phyloP scores from a whole-genome alignment of 1,284 basidiomycete genomes.

The Uromyces viciae-fabae region DNA sequence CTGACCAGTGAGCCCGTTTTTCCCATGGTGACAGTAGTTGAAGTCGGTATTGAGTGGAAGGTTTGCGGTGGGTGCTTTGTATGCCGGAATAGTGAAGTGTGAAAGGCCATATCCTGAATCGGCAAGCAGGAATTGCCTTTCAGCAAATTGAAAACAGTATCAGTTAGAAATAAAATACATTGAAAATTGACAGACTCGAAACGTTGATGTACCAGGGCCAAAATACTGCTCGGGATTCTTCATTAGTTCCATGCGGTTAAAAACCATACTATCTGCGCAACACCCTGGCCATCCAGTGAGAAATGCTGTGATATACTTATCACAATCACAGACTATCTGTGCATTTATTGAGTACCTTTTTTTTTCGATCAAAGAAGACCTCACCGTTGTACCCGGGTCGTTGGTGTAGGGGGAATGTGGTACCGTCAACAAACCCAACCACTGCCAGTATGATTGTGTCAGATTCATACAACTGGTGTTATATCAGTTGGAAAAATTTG shows the following conservation, averaged over 20 bases:
- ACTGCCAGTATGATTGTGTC: no score
- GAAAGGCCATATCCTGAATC: constrained; percentile 1
- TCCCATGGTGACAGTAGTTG: constrained; percentile 20
- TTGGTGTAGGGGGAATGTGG: background rate
- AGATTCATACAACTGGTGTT: no score
- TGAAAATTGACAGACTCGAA: no score
- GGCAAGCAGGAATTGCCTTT: constrained; percentile 4
- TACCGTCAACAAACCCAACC: constrained; percentile 27
- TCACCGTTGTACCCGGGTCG: background rate
- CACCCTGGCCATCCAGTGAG: background rate
- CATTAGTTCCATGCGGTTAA: background rate
- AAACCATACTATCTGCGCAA: background rate
- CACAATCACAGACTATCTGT: background rate
- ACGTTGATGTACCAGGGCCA: no score
- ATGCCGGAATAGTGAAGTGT: background rate
- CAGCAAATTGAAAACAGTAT: background rate
- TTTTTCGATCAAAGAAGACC: constrained; percentile 4
- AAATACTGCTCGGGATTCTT: no score
- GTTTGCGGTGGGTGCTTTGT: background rate
- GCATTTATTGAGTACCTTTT: constrained; percentile 9
- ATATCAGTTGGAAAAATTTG: no score
- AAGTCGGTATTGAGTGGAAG: background rate
- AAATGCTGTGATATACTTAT: background rate
- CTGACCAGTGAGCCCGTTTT: no score
- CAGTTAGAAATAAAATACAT: no score